These are phyloP conservation scores for Didymella segeticola DNA, from an alignment of 2,329 filamentous ascomycete genomes.

Conservation along the genomic window DNA sequence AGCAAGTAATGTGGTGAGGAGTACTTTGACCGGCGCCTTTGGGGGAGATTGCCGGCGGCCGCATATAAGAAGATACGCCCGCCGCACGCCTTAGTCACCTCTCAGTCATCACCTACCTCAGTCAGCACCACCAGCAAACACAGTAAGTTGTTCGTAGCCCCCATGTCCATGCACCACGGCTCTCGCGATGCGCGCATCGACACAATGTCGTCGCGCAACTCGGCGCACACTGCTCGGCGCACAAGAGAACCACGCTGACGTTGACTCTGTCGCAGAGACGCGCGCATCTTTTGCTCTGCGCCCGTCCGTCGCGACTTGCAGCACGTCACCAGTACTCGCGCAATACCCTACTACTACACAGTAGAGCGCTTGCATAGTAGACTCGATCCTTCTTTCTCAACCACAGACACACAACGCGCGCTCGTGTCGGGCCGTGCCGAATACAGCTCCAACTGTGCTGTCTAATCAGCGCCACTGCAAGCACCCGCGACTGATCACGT, in stretches of 20 bases:
- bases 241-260: constrained; percentile 5
- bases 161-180: not conserved
- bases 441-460: constrained; percentile 9
- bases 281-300: constrained; percentile 4
- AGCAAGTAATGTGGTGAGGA: constrained; percentile 3
- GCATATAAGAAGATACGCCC: constrained; percentile 5
- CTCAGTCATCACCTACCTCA: constrained; percentile 10
- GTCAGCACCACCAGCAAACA: constrained; percentile 17
- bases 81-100: constrained; percentile 5
- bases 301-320: constrained; percentile 11
- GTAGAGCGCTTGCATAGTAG: not conserved
- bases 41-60: not conserved
- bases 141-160: constrained; percentile 26
- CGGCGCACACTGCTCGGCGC: constrained; percentile 7
- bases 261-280: constrained; percentile 6
- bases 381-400: constrained; percentile 5
- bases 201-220: constrained; percentile 5
- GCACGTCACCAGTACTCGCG: constrained; percentile 11
- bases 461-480: constrained; percentile 11
- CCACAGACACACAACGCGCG: constrained; percentile 13
- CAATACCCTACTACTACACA: too few relatives aligned
- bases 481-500: constrained; percentile 5
- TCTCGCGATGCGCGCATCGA: constrained; percentile 10
- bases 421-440: constrained; percentile 10
- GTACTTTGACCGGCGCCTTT: constrained; percentile 1